Evolutionary conservation across 148 eudicot species (phyloP).

Genomic region (Cornus florida): DNA sequence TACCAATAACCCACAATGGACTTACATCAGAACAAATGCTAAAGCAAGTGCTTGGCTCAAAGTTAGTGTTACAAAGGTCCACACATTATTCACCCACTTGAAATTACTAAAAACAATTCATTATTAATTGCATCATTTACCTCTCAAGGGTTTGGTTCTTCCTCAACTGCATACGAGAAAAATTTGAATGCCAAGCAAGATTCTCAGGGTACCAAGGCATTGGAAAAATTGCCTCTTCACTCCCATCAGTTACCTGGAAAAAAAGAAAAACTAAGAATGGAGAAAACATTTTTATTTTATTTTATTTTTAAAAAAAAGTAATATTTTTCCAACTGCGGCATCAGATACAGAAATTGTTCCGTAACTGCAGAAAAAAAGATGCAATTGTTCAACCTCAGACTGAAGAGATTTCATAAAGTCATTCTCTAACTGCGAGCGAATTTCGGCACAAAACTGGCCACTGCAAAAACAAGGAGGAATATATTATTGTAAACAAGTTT

Average conservation of each 20-base stretch:
- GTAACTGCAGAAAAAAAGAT: slow-evolving; percentile 6
- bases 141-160: slow-evolving; percentile 87
- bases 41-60: background rate
- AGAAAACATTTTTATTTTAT: too few species aligned
- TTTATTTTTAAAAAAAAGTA: background rate
- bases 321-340: background rate
- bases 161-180: slow-evolving; percentile 84
- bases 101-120: background rate
- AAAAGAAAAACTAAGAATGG: background rate
- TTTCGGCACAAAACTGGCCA: slow-evolving; percentile 75
- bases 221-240: slow-evolving; percentile 73
- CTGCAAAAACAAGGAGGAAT: slow-evolving; percentile 44
- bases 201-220: slow-evolving; percentile 96
- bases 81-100: background rate
- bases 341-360: too few species aligned
- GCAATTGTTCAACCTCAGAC: slow-evolving; percentile 55
- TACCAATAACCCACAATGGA: too few species aligned
- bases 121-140: slow-evolving; percentile 32
- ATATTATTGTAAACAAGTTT: slow-evolving; percentile 1
- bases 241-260: slow-evolving; percentile 61
- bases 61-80: background rate
- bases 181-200: slow-evolving; percentile 97
- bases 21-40: background rate
- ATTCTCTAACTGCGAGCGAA: slow-evolving; percentile 70
- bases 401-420: slow-evolving; percentile 86